A percentile compares a stretch with the other conserved stretches of the same genome.
Evolutionary conservation across 345 rosid species (phyloP).

Genomic region (Gossypium arboreum): DNA sequence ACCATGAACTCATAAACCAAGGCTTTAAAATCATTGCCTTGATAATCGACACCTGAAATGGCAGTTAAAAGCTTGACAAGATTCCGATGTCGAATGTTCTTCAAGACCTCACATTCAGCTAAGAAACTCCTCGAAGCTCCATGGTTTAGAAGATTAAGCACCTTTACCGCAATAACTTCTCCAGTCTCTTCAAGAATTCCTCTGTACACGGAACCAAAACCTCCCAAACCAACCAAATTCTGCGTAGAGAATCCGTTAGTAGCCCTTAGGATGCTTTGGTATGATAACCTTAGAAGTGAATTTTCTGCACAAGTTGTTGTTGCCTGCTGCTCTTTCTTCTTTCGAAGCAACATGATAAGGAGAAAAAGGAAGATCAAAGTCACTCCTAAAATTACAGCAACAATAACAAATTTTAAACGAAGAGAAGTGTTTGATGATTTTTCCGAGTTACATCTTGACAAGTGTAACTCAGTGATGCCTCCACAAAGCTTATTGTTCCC

Average conservation of each 20-base stretch:
- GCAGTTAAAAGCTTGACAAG: constrained; percentile 35
- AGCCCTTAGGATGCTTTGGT: constrained; percentile 3
- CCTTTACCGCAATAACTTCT: constrained; percentile 28
- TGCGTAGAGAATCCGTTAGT: constrained; percentile 25
- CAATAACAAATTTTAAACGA: not conserved
- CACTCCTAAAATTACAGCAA: not conserved
- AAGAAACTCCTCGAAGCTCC: constrained; percentile 44
- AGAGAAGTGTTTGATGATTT: not conserved
- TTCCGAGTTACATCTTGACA: constrained; percentile 14
- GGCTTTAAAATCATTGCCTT: constrained; percentile 15
- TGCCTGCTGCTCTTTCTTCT: not conserved
- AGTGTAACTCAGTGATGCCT: constrained; percentile 17
- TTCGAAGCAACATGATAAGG: not conserved
- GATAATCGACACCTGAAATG: constrained; percentile 5
- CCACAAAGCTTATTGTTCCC: constrained; percentile 42
- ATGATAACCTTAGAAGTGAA: constrained; percentile 7
- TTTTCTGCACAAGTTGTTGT: not conserved
- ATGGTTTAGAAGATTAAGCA: constrained; percentile 30
- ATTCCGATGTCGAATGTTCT: constrained; percentile 35
- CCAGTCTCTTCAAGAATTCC: constrained; percentile 15
- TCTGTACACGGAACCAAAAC: constrained; percentile 20
- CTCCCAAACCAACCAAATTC: constrained; percentile 29
- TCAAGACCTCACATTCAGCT: constrained; percentile 42
- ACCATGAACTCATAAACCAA: constrained; percentile 15
- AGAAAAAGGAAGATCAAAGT: not conserved